Conservation (phyloP, 306 rosid species). For the Urtica urens region DNA sequence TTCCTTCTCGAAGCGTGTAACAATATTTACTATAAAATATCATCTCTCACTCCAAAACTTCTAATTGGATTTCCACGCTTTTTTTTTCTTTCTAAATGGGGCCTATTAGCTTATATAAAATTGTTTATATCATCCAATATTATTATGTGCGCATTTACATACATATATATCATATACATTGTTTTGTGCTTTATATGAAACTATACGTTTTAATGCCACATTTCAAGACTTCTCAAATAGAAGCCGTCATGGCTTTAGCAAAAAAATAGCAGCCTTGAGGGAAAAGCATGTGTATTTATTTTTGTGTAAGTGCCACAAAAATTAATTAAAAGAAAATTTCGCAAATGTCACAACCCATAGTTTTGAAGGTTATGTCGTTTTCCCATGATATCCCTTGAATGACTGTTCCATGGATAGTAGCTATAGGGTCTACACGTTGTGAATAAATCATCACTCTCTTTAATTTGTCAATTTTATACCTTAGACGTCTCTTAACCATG, state of each 20-base stretch:
- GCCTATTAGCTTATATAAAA: background rate
- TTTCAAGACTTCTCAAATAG: background rate
- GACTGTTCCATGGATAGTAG: background rate
- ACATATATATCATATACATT: background rate
- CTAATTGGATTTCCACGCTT: background rate
- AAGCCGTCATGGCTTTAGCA: background rate
- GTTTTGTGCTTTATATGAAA: background rate
- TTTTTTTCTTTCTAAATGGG: background rate
- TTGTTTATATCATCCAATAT: background rate
- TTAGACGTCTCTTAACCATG: no score
- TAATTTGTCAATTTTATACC: background rate
- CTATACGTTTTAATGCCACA: background rate
- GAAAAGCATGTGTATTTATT: background rate
- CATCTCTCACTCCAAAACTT: background rate
- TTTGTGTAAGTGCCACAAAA: background rate
- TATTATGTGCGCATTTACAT: background rate
- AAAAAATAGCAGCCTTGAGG: slow-evolving; percentile 1
- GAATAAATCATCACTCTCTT: background rate
- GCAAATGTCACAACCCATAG: background rate
- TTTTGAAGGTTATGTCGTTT: background rate
- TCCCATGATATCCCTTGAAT: background rate
- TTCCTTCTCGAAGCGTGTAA: background rate
- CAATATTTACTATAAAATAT: background rate
- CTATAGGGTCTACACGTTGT: background rate
- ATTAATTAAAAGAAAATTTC: background rate